Conservation (phyloP, 2,329 filamentous ascomycete species). For the Pseudogymnoascus sp. region DNA sequence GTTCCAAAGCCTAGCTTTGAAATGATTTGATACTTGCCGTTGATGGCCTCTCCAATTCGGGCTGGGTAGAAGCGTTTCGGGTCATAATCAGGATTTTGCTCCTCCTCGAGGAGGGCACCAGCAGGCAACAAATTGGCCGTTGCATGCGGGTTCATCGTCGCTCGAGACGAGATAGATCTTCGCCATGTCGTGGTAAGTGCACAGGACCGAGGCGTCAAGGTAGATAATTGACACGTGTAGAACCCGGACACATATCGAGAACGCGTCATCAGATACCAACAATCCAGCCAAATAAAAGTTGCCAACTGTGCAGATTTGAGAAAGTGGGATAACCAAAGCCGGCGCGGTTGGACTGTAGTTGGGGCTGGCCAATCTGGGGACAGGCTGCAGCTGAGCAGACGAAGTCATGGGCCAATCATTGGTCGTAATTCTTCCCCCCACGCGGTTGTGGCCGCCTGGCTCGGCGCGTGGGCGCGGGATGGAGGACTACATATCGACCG, state of each 20-base stretch:
- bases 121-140: constrained; percentile 9
- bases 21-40: constrained; percentile 24
- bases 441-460: background rate
- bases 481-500: background rate
- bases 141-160: background rate
- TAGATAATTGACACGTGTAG: background rate
- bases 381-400: background rate
- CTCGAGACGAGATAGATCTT: background rate
- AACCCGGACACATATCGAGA: background rate
- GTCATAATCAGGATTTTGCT: constrained; percentile 26
- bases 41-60: constrained; percentile 27
- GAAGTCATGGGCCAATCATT: background rate
- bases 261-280: background rate
- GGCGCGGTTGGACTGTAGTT: background rate
- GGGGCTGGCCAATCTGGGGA: background rate
- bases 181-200: background rate
- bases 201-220: background rate
- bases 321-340: background rate
- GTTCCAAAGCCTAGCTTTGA: constrained; percentile 28
- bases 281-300: background rate
- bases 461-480: too few relatives aligned
- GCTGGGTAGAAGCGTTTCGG: constrained; percentile 27
- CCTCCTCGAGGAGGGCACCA: constrained; percentile 23
- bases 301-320: background rate
- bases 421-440: background rate